A percentile compares a stretch with the other conserved stretches of the same genome.
phyloP scores from a whole-genome alignment of 768 basidiomycete genomes.

The Suillus discolor region DNA sequence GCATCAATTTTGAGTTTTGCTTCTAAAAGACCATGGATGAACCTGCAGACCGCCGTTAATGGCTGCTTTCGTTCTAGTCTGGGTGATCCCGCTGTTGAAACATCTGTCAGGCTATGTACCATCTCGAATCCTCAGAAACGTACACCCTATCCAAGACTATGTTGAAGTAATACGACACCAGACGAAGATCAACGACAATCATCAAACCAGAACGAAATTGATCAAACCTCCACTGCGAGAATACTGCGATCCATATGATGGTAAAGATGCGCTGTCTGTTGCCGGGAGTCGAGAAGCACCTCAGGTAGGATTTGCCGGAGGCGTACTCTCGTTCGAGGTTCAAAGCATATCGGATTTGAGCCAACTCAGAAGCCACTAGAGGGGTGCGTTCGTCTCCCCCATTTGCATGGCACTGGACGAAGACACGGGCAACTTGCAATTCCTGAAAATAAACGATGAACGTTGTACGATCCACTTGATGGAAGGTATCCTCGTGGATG shows the following conservation, averaged over 20 bases:
- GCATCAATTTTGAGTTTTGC: neutral
- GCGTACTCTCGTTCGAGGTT: constrained; percentile 60
- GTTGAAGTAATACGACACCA: constrained; percentile 76
- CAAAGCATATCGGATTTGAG: constrained; percentile 71
- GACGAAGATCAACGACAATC: constrained; percentile 25
- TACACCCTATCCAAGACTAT: constrained; percentile 60
- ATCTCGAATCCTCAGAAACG: neutral
- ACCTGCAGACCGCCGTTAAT: constrained; percentile 70
- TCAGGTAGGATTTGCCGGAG: constrained; percentile 48
- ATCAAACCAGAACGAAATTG: neutral
- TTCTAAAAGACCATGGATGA: constrained; percentile 9
- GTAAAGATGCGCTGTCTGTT: constrained; percentile 71
- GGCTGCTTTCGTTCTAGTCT: constrained; percentile 52
- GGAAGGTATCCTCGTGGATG: neutral
- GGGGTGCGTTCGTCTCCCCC: constrained; percentile 62
- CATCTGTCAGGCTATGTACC: neutral
- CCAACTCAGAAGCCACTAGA: constrained; percentile 51
- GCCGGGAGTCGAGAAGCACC: constrained; percentile 61
- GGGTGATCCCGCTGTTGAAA: constrained; percentile 44
- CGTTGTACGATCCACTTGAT: neutral
- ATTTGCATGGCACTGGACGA: constrained; percentile 73
- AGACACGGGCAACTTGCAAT: constrained; percentile 57
- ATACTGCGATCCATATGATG: constrained; percentile 66
- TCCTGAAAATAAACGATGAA: constrained; percentile 38
- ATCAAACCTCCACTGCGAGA: constrained; percentile 73